Evolutionary conservation across 192 early-diverging fungal genomes (phyloP).

Genomic region (Allomyces macrogynus): DNA sequence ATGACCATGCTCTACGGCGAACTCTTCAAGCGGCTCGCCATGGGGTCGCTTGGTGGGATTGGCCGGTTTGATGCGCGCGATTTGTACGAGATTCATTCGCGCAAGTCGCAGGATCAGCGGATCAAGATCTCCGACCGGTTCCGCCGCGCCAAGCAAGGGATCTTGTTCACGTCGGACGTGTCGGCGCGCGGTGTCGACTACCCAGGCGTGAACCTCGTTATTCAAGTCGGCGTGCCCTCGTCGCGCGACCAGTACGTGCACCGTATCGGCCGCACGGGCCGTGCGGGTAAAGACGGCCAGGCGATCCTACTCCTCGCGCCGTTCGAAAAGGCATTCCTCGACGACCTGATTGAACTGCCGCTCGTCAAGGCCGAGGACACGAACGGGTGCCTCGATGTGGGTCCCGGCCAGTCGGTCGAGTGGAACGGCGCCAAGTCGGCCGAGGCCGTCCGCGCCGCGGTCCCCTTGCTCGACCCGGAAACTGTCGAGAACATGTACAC

Average conservation of each 20-base stretch:
- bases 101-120: conserved; percentile 50
- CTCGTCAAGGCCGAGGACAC: conserved; percentile 24
- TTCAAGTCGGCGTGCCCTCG: conserved; percentile 73
- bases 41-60: conserved; percentile 3
- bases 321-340: conserved; percentile 56
- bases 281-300: conserved; percentile 78
- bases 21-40: conserved; percentile 27
- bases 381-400: conserved; percentile 12
- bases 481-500: background rate
- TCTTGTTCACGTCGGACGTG: conserved; percentile 86
- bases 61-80: background rate
- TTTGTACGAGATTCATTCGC: conserved; percentile 57
- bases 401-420: conserved; percentile 4
- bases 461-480: background rate
- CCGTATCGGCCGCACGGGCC: conserved; percentile 86
- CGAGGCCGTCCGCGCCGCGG: background rate
- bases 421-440: background rate
- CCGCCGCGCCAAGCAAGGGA: conserved; percentile 30
- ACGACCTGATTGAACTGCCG: conserved; percentile 31
- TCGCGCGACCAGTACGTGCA: conserved; percentile 81
- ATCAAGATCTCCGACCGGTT: conserved; percentile 51
- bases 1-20: conserved; percentile 37
- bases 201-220: conserved; percentile 71
- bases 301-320: conserved; percentile 61
- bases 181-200: conserved; percentile 96